phyloP scores from a whole-genome alignment of 2,329 filamentous ascomycete genomes.

The Hymenoscyphus repandus region DNA sequence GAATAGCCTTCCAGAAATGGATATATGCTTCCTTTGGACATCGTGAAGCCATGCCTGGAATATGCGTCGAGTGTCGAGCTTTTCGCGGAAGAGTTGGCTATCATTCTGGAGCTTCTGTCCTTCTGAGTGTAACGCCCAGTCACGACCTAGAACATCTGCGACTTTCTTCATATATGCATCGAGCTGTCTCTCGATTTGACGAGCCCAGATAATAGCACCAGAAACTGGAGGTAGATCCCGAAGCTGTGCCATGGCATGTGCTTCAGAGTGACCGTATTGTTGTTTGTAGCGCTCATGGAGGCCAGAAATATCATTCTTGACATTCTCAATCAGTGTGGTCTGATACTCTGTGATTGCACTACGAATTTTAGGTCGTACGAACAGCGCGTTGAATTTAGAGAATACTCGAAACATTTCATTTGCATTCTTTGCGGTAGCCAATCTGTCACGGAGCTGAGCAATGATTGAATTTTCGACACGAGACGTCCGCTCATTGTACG shows the following conservation, averaged over 20 bases:
- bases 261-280: conserved; percentile 96
- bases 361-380: conserved; percentile 97
- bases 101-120: conserved; percentile 91
- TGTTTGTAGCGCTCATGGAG: conserved; percentile 98
- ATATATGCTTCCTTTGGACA: conserved; percentile 80
- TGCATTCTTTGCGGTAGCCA: conserved; percentile 92
- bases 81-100: conserved; percentile 90
- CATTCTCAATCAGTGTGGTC: conserved; percentile 94
- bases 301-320: conserved; percentile 89
- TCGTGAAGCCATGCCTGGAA: conserved; percentile 95
- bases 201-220: conserved; percentile 94
- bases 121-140: conserved; percentile 92
- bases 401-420: conserved; percentile 99
- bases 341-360: conserved; percentile 98
- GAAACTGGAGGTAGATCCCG: conserved; percentile 94
- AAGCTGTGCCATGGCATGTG: conserved; percentile 95
- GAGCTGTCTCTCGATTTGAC: conserved; percentile 93
- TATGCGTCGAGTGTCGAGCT: conserved; percentile 87
- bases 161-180: conserved; percentile 98
- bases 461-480: conserved; percentile 99
- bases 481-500: conserved; percentile 95
- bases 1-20: conserved; percentile 88
- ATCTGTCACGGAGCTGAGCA: conserved; percentile 80
- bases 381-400: conserved; percentile 98
- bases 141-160: conserved; percentile 91